A percentile compares a stretch with the other conserved stretches of the same genome.
Conservation (phyloP, 495 filamentous ascomycete genomes). For the Xylaria venustula region DNA sequence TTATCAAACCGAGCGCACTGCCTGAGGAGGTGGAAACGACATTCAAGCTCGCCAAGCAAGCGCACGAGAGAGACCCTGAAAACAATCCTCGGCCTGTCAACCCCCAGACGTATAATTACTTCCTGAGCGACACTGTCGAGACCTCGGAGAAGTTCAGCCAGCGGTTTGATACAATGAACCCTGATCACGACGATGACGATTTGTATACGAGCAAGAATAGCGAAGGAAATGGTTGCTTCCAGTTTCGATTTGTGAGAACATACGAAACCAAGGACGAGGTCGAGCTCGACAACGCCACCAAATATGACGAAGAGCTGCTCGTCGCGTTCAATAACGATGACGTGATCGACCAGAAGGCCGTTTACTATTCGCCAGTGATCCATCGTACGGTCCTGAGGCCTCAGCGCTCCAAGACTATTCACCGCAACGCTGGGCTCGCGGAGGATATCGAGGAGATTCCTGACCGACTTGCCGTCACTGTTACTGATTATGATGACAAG, state of each 20-base stretch:
- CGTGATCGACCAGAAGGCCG: constrained; percentile 57
- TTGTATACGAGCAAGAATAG: constrained; percentile 60
- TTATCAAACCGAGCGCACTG: constrained; percentile 66
- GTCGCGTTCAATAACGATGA: constrained; percentile 49
- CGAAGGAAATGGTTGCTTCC: constrained; percentile 56
- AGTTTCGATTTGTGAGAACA: constrained; percentile 72
- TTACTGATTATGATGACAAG: constrained; percentile 43
- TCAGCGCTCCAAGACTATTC: constrained; percentile 56
- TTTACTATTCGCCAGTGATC: constrained; percentile 87
- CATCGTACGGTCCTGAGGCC: constrained; percentile 59
- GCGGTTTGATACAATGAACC: constrained; percentile 70
- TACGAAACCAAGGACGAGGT: constrained; percentile 78
- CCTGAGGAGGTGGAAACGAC: constrained; percentile 49
- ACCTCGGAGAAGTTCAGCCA: constrained; percentile 62
- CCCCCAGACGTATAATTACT: constrained; percentile 79
- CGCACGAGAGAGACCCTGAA: constrained; percentile 62
- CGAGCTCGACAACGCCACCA: constrained; percentile 63
- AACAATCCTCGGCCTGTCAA: constrained; percentile 59
- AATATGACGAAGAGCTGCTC: constrained; percentile 57
- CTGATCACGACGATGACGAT: constrained; percentile 62
- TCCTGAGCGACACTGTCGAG: constrained; percentile 59
- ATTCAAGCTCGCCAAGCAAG: constrained; percentile 52
- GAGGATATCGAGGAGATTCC: constrained; percentile 41
- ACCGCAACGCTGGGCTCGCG: constrained; percentile 39
- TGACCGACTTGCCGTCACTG: constrained; percentile 43